A percentile compares a stretch with the other conserved stretches of the same genome.
These are phyloP conservation scores for Paraphoma chrysanthemicola DNA, from an alignment of 2,329 filamentous ascomycete genomes.

Conservation along the genomic window DNA sequence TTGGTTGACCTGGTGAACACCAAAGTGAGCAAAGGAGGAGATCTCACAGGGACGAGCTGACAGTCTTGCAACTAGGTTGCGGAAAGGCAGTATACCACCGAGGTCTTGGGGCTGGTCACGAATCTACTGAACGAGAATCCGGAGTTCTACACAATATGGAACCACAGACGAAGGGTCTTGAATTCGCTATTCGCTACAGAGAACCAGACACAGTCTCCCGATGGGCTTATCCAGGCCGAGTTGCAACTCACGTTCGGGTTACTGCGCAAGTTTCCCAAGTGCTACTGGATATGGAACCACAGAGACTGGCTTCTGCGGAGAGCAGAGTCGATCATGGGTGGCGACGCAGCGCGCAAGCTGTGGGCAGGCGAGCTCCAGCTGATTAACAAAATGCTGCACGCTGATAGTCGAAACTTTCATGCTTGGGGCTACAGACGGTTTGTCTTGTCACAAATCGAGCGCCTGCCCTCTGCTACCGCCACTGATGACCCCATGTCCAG, in stretches of 20 bases:
- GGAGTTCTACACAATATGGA: conserved; percentile 92
- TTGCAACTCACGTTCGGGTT: conserved; percentile 84
- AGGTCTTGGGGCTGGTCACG: conserved; percentile 73
- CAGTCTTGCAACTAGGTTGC: conserved; percentile 46
- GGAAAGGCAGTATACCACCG: conserved; percentile 57
- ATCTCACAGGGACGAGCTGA: background rate
- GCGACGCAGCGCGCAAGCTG: conserved; percentile 64
- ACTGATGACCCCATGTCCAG: conserved; percentile 47
- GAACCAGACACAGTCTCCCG: conserved; percentile 35
- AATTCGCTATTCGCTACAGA: conserved; percentile 63
- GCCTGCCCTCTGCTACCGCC: conserved; percentile 35
- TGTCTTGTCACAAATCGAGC: conserved; percentile 79
- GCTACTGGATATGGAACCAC: conserved; percentile 99
- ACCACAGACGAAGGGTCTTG: conserved; percentile 78
- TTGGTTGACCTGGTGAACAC: conserved; percentile 72
- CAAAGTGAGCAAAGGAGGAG: conserved; percentile 58
- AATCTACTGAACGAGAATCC: conserved; percentile 78
- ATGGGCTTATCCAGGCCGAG: conserved; percentile 72
- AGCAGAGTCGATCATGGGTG: conserved; percentile 69
- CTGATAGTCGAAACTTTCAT: conserved; percentile 92
- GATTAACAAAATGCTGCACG: conserved; percentile 84
- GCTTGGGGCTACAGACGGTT: conserved; percentile 91
- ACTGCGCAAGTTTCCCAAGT: conserved; percentile 87
- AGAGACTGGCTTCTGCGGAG: conserved; percentile 83
- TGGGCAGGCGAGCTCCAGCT: conserved; percentile 87